Conservation (phyloP, 75 land plant genomes). For the Cryptomeria japonica region DNA sequence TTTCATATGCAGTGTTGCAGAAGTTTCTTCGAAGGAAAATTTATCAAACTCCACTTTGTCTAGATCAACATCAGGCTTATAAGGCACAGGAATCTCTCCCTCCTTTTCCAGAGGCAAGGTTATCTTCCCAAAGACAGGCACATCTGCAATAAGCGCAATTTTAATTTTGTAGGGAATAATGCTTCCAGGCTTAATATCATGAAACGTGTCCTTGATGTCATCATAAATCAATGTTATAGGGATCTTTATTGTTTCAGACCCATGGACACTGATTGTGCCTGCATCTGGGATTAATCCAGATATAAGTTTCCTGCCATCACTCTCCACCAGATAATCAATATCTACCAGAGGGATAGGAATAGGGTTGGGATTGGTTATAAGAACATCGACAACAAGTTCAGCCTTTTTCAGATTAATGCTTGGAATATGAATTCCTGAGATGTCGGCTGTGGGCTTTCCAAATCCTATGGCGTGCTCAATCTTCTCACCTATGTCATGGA, state of each 20-base stretch:
- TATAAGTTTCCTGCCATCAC: conserved; percentile 86
- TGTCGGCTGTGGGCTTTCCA: conserved; percentile 88
- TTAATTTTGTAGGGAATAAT: conserved; percentile 72
- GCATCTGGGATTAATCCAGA: conserved; percentile 96
- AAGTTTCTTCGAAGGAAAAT: conserved; percentile 82
- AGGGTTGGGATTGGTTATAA: conserved; percentile 84
- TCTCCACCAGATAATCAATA: conserved; percentile 79
- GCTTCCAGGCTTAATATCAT: conserved; percentile 84
- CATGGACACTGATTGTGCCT: conserved; percentile 89
- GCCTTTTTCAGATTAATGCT: conserved; percentile 69
- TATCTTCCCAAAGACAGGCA: conserved; percentile 77
- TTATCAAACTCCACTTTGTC: conserved; percentile 68
- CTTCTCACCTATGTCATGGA: conserved; percentile 85
- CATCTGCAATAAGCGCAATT: conserved; percentile 75
- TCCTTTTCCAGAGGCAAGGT: conserved; percentile 81
- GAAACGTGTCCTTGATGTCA: conserved; percentile 82
- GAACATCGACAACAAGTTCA: conserved; percentile 80
- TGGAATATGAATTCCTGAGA: conserved; percentile 69
- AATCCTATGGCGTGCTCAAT: conserved; percentile 81
- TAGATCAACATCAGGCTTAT: conserved; percentile 84
- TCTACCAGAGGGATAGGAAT: conserved; percentile 89
- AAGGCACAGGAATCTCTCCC: conserved; percentile 87
- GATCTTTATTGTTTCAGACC: conserved; percentile 87
- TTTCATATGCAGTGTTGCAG: conserved; percentile 72
- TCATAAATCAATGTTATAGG: conserved; percentile 78